Evolutionary conservation across 495 filamentous ascomycete genomes (phyloP), one percentile per base, ranked within the genome.

Genomic region (Cetradonia linearis): DNA sequence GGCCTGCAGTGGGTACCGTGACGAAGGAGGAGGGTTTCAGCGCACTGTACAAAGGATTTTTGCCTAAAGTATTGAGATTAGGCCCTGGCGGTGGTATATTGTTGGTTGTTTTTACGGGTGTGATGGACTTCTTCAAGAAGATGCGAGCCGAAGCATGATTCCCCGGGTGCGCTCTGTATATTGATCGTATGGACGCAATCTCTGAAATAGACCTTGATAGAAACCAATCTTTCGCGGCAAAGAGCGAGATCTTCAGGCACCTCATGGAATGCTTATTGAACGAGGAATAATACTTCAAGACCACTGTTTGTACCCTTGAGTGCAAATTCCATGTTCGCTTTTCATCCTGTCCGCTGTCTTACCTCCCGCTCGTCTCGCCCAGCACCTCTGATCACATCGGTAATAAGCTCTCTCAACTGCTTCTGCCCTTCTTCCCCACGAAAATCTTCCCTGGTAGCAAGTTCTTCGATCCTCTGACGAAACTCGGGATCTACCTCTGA

Each of bases 31-130:
- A 98, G 70, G 93, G 93, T 13, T 93, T 96, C 68, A 75, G 71
- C 18, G 93, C 93, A 14, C 77, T 98, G 52, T 98, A 98, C 77
- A 98, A 98, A 80, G 93, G 93, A 6, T 98, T 98, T 78, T 61
- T 94, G 42, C 93, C 93, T 47, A 98, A 98, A 81, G 92, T 98
- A 37, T 78, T 95, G 56, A 80, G 89, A 74, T 73, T 95, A 56
- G 89, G 89, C 25, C 89, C 90, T 28, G 89, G 90, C 71, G 90
- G 89, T 72, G 90, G 90, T 77, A 94, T 96, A 66, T 78, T 96
- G 59, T 76, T 94, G 55, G 91, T 96, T 28, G 91, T 96, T 42
- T 96, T 90, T 74, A 95, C 90, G 5, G 83, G 86, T 16, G 85
- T 95, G 18, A 94, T 95, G 86, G 92, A 96, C 67, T 92, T 93